phyloP scores from a whole-genome alignment of 495 filamentous ascomycete genomes.

The Jackrogersella minutella region DNA sequence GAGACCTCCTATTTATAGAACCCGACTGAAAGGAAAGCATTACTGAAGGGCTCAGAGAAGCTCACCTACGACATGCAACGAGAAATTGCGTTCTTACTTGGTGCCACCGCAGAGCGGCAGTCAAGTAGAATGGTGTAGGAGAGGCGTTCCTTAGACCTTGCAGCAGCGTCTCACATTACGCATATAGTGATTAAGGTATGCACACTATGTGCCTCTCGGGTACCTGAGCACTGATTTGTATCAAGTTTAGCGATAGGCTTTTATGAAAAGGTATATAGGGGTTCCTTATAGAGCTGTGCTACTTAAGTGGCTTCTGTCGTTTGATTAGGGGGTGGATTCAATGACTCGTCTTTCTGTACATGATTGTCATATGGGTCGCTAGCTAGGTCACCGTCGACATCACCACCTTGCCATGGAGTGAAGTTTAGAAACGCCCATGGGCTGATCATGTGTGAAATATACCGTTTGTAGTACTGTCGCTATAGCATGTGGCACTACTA shows the following conservation, averaged over 20 bases:
- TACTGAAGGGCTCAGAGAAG: too few relatives aligned
- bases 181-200: background rate
- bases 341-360: too few relatives aligned
- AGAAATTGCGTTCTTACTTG: background rate
- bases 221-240: background rate
- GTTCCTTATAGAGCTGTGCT: background rate
- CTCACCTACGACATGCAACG: background rate
- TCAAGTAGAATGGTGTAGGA: background rate
- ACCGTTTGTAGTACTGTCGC: background rate
- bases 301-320: background rate
- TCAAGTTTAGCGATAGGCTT: background rate
- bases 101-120: background rate
- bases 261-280: background rate
- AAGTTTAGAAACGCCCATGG: background rate
- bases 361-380: background rate
- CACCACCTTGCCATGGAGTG: background rate
- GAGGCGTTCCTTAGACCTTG: background rate
- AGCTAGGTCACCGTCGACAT: background rate
- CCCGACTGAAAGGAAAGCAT: background rate
- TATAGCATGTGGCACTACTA: background rate
- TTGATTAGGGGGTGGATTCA: background rate
- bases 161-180: background rate
- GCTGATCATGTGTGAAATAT: background rate
- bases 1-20: too few relatives aligned
- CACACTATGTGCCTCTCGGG: constrained; percentile 1